Conservation (phyloP, 1,139 yeast species). For the Meyerozyma carpophila region DNA sequence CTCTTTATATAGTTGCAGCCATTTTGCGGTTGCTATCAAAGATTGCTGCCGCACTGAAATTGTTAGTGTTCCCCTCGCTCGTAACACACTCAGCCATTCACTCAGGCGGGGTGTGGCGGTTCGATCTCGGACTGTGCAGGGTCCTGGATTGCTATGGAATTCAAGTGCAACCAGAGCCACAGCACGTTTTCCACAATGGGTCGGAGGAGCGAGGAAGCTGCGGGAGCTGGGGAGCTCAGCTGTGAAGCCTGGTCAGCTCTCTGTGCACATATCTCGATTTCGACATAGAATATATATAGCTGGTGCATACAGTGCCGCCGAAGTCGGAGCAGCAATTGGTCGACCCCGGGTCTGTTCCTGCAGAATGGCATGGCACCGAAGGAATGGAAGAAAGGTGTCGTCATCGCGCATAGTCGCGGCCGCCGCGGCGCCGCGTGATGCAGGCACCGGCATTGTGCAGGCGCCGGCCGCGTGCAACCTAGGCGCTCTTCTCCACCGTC, state of each 20-base stretch:
- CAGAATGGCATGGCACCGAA: not conserved
- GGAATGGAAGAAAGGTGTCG: not conserved
- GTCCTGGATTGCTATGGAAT: not conserved
- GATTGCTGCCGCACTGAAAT: not conserved
- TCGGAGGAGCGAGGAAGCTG: not conserved
- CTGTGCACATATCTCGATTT: too few species aligned
- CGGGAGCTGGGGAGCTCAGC: not conserved
- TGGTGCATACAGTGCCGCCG: not conserved
- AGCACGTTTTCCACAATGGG: not conserved
- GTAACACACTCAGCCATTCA: not conserved
- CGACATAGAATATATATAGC: too few species aligned
- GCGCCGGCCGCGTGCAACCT: too few species aligned
- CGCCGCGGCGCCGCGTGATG: not conserved
- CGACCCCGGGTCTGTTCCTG: not conserved
- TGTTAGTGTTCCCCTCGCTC: not conserved
- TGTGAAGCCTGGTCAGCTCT: too few species aligned
- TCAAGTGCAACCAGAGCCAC: not conserved
- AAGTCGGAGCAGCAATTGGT: not conserved
- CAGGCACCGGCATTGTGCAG: not conserved
- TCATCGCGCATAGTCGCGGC: not conserved
- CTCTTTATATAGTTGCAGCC: conserved; percentile 1
- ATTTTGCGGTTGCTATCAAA: not conserved
- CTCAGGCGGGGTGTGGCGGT: conserved; percentile 1
- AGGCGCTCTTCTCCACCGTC: not conserved
- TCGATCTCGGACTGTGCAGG: not conserved